Evolutionary conservation across 306 rosid genomes (phyloP).

Genomic region (Notholithocarpus densiflorus): DNA sequence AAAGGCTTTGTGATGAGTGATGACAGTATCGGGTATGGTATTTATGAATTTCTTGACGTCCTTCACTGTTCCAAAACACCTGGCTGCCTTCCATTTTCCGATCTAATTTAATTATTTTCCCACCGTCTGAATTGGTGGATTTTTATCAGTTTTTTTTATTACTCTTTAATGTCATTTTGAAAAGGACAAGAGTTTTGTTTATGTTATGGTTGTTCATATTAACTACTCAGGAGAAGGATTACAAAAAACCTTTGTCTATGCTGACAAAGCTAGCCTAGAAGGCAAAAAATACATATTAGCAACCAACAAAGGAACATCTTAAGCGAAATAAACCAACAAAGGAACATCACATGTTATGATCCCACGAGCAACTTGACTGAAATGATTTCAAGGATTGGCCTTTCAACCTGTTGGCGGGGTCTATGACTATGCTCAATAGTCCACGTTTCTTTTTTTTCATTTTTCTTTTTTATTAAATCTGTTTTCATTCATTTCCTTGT

Average conservation of each 20-base stretch:
- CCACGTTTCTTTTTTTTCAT: neutral
- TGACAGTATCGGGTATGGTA: neutral
- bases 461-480: neutral
- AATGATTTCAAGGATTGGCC: conserved; percentile 23
- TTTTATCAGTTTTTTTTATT: neutral
- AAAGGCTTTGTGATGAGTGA: no score
- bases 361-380: conserved; percentile 21
- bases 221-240: neutral
- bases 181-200: conserved; percentile 10
- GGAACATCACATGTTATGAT: conserved; percentile 19
- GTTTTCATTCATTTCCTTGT: neutral
- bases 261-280: neutral
- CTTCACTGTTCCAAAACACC: neutral
- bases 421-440: neutral
- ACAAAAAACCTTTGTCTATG: neutral
- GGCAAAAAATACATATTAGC: conserved; percentile 17
- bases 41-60: neutral
- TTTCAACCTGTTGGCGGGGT: conserved; percentile 25
- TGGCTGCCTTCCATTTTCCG: conserved; percentile 4
- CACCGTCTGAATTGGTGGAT: neutral
- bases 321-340: conserved; percentile 8
- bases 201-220: conserved; percentile 17
- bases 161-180: neutral
- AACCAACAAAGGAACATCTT: conserved; percentile 14
- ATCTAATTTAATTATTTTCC: neutral